Percentiles rank a stretch among this genome's conserved stretches.
Conservation (phyloP, 495 filamentous ascomycete genomes). For the Xylaria scruposa region DNA sequence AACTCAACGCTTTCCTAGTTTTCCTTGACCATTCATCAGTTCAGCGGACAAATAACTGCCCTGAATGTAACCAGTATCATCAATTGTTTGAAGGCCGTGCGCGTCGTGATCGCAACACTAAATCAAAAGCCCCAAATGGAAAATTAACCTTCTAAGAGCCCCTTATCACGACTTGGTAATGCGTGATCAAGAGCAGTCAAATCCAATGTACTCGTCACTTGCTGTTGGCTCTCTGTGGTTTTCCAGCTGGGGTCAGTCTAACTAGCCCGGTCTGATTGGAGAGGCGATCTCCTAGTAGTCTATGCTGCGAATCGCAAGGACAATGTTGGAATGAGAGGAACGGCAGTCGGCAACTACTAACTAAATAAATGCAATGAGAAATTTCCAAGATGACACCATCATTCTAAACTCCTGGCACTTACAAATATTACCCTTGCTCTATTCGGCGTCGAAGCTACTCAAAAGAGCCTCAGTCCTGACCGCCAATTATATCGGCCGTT, state of each 20-base stretch:
- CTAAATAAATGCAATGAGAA: background rate
- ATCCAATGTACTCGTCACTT: background rate
- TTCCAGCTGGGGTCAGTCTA: background rate
- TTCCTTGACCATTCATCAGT: background rate
- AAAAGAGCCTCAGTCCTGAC: background rate
- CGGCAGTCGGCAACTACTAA: background rate
- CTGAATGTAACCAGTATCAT: background rate
- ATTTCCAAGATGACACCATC: background rate
- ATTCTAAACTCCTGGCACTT: too few species aligned
- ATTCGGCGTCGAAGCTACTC: background rate
- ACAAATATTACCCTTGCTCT: background rate
- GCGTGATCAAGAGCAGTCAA: background rate
- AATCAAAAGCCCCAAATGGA: background rate
- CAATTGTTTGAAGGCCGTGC: background rate
- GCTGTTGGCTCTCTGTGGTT: background rate
- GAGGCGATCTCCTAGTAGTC: background rate
- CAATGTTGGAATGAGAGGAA: background rate
- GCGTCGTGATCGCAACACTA: background rate
- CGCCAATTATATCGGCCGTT: background rate
- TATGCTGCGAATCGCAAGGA: background rate
- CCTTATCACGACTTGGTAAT: background rate
- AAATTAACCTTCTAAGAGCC: background rate
- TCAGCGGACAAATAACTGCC: background rate
- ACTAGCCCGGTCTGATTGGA: background rate
- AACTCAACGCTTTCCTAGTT: background rate